Evolutionary conservation across 2,329 filamentous ascomycete species (phyloP).

Genomic region (Allantophomopsis cytisporea): DNA sequence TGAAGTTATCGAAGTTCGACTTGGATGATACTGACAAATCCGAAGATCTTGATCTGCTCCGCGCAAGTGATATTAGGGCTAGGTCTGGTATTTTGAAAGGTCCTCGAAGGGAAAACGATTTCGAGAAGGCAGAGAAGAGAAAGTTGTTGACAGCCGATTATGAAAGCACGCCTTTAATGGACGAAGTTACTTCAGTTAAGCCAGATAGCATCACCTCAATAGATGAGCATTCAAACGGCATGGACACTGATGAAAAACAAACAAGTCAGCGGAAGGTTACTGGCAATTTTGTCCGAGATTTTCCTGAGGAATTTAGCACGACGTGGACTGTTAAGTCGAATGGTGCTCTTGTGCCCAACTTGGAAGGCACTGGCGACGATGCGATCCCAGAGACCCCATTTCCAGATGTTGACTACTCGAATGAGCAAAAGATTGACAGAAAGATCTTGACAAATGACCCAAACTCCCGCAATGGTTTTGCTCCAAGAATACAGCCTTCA

Average conservation of each 20-base stretch:
- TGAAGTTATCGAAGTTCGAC: too few relatives aligned
- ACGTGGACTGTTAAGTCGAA: slow-evolving; percentile 22
- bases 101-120: slow-evolving; percentile 5
- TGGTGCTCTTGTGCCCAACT: slow-evolving; percentile 6
- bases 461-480: slow-evolving; percentile 9
- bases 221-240: too few relatives aligned
- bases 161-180: slow-evolving; percentile 2
- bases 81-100: slow-evolving; percentile 7
- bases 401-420: background rate
- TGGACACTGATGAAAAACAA: slow-evolving; percentile 4
- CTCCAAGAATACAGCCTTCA: slow-evolving; percentile 14
- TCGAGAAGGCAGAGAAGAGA: slow-evolving; percentile 12
- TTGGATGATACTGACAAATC: background rate
- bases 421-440: slow-evolving; percentile 6
- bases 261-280: slow-evolving; percentile 19
- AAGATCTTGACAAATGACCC: slow-evolving; percentile 12
- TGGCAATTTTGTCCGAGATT: slow-evolving; percentile 35
- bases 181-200: background rate
- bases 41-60: slow-evolving; percentile 9
- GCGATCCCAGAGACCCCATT: background rate
- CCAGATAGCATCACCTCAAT: too few relatives aligned
- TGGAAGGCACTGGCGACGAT: background rate
- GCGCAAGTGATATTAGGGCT: slow-evolving; percentile 13
- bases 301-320: slow-evolving; percentile 33
- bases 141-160: slow-evolving; percentile 13